Conservation (phyloP, 192 early-diverging fungal species). For the Coemansia sp. region DNA sequence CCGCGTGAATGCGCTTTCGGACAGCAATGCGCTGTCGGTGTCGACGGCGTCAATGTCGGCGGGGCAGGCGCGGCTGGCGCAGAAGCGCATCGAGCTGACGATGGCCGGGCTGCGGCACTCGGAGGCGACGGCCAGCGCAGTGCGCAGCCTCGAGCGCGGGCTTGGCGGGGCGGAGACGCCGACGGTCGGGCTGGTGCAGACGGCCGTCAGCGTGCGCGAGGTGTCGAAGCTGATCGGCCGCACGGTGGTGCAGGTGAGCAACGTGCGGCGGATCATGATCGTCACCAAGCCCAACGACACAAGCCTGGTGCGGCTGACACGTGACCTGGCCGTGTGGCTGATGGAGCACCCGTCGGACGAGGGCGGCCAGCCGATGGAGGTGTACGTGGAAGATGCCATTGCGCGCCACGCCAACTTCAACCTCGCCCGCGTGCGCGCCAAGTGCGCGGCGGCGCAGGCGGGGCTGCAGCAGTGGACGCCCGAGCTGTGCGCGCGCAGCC, state of each 20-base stretch:
- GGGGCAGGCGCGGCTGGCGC: constrained; percentile 19
- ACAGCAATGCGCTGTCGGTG: neutral
- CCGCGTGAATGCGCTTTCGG: neutral
- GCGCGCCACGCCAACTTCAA: constrained; percentile 64
- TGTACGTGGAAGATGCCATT: constrained; percentile 70
- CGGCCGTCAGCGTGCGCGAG: constrained; percentile 70
- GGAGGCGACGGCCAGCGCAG: constrained; percentile 36
- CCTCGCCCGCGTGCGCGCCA: constrained; percentile 54
- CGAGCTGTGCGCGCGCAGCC: constrained; percentile 68
- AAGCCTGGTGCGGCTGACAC: constrained; percentile 67
- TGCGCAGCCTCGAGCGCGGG: constrained; percentile 51
- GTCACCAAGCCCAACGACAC: constrained; percentile 78
- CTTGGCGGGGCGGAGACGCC: constrained; percentile 50
- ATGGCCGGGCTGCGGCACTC: constrained; percentile 37
- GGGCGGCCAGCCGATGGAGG: constrained; percentile 28
- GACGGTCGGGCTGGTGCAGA: constrained; percentile 64
- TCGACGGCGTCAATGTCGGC: constrained; percentile 6
- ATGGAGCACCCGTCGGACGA: constrained; percentile 38
- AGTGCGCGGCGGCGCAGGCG: constrained; percentile 47
- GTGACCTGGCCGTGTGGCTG: constrained; percentile 72
- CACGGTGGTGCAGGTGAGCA: constrained; percentile 55
- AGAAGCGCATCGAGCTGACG: constrained; percentile 45
- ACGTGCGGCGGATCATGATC: constrained; percentile 66
- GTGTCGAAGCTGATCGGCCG: constrained; percentile 73
- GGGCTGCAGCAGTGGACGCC: constrained; percentile 76